Conservation (phyloP, 805 yeast genomes). For the Ogataea paraovalis region DNA sequence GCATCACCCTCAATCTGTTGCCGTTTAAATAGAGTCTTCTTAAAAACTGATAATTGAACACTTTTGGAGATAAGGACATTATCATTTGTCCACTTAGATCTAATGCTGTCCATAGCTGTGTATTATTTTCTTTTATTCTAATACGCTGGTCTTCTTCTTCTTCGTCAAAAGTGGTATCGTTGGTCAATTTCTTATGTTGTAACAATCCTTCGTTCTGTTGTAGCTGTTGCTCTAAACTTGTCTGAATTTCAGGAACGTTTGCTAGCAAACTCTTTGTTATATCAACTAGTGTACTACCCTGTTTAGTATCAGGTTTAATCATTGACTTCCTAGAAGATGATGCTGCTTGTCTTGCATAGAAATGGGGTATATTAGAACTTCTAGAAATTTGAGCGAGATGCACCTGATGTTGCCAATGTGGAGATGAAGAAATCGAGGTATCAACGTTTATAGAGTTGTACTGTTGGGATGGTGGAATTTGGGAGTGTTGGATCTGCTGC, state of each 20-base stretch:
- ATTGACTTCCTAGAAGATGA: conserved; percentile 48
- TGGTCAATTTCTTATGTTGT: conserved; percentile 33
- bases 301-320: conserved; percentile 33
- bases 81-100: conserved; percentile 91
- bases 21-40: conserved; percentile 86
- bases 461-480: conserved; percentile 11
- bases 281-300: conserved; percentile 35
- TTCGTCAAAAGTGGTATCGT: conserved; percentile 41
- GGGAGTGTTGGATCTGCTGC: conserved; percentile 26
- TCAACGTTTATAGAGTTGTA: conserved; percentile 32
- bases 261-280: conserved; percentile 35
- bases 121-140: conserved; percentile 54
- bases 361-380: conserved; percentile 65
- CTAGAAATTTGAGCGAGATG: conserved; percentile 72
- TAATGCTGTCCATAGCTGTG: conserved; percentile 90
- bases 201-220: conserved; percentile 35
- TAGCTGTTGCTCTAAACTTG: conserved; percentile 20
- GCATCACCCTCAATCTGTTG: conserved; percentile 67
- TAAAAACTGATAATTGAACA: conserved; percentile 78
- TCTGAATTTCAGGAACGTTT: conserved; percentile 29
- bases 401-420: conserved; percentile 75
- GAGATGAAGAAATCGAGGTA: conserved; percentile 32
- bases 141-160: conserved; percentile 66
- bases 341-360: conserved; percentile 82
- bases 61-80: conserved; percentile 59